phyloP scores from a whole-genome alignment of 441 rosid species.

The Populus hybrid region DNA sequence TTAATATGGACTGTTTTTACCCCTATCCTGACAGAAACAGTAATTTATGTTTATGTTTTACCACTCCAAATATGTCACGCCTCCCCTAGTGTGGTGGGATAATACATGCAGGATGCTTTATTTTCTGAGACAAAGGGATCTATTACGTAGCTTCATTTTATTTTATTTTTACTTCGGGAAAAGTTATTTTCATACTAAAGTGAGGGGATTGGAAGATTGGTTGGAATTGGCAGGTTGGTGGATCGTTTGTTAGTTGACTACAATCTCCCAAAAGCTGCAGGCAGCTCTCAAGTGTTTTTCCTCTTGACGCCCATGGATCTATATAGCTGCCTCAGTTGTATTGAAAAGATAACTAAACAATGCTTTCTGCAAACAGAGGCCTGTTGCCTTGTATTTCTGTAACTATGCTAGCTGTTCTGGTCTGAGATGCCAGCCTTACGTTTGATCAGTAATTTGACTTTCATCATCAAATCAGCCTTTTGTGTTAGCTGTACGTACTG shows the following conservation, averaged over 20 bases:
- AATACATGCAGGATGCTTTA: neutral
- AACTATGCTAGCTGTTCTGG: neutral
- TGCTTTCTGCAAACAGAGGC: neutral
- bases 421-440: neutral
- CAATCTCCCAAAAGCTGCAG: neutral
- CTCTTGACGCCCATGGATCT: neutral
- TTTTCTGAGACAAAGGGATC: neutral
- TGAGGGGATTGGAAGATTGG: neutral
- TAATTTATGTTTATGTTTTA: neutral
- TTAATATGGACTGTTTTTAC: neutral
- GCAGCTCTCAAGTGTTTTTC: neutral
- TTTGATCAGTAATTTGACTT: neutral
- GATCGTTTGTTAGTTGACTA: neutral
- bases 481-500: neutral
- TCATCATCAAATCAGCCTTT: neutral
- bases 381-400: neutral
- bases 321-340: neutral
- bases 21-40: neutral
- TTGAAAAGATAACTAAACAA: neutral
- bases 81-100: no score
- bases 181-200: neutral
- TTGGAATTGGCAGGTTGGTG: neutral
- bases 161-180: neutral
- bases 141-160: neutral
- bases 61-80: neutral